Evolutionary conservation across 495 filamentous ascomycete genomes (phyloP), one percentile per base, ranked within the genome.

Genomic region (Lichina pygmaea): DNA sequence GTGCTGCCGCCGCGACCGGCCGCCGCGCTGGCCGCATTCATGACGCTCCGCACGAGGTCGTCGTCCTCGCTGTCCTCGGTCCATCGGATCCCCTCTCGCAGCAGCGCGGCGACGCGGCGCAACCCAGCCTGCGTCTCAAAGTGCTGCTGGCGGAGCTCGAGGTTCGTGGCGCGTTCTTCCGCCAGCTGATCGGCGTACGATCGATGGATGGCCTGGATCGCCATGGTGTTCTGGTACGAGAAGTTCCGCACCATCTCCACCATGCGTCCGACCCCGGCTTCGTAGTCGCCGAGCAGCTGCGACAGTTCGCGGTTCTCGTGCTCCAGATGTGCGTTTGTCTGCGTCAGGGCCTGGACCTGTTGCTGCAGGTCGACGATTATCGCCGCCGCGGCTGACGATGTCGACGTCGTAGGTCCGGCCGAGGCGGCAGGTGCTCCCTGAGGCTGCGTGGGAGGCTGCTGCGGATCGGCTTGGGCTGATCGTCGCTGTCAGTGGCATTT

Each of bases 211-310:
- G 66, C 54, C 6, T 70, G 58, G 49, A 62, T 70, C 45, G 71
- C 62, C 56, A 67, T 64, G 47, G 75, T 73, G 52, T 75, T 71
- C 54, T 66, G 66, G 51, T 67, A 70, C 47, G 66, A 69, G 54
- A 74, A 76, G 43, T 66, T 66, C 41, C 73, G 71, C 34, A 77
- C 68, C 49, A 72, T 70, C 39, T 75, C 67, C 13, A 73, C 66
- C 55, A 73, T 67, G 6, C 63, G 61, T 33, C 67, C 65, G 10
- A 78, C 60, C 3, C 57, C 60, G 45, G 59, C 53, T 44, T 75
- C 70, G 54, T 73, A 77, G 50, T 75, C 70, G 8, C 59, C 58
- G 32, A 75, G 62, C n/a, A 78, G 51, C 36, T 60, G 62, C 38
- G 58, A 62, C 48, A 73, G 70, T 45, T 67, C 64, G 16, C 55